Evolutionary conservation across 306 rosid species (phyloP), one percentile per base, ranked within the genome.

Genomic region (Quercus gilva): DNA sequence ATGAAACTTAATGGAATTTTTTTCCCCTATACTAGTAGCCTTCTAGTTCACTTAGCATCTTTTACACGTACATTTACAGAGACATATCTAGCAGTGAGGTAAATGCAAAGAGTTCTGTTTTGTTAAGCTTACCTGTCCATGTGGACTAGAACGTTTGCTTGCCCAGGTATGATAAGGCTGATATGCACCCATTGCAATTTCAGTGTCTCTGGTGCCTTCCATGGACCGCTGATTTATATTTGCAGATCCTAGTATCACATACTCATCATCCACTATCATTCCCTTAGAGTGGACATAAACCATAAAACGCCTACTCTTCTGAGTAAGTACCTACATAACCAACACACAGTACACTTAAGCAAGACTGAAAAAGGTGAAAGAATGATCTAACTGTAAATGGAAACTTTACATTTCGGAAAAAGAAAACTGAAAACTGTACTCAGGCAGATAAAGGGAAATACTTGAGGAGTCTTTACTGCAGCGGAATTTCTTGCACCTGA

Each of bases 181-280:
- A 84, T 86, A 92, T 56, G 99, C 92, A 28, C 99, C 97, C 90
- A 94, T 91, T 84, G 99, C 95, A 76, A 92, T 94, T 84, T 94
- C 97, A 1, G 94, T 94, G 80, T 94, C 99, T 86, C 97, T 85
- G 3, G 99, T 91, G 14, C 99, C 99, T 83, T 90, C 97, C 92
- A 92, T 61, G 28, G 99, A 92, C 72, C 92, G 74, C 60, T 94
- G 95, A 79, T 94, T 92, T 67, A 94, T 92, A 88, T 94, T 94
- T 76, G 97, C 99, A 2, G 97, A 94, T 31, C 97, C 99, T 65
- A 94, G 6, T 56, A 90, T 67, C 75, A 94, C 97, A 76, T 94
- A 92, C 81, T 94, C 99, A 78, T 94, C 99, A 69, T 94, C 99
- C 82, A 94, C 97, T 33, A 94, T 92, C 94, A 94, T 94, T 78